Evolutionary conservation across 768 basidiomycete species (phyloP), one percentile per base, ranked within the genome.

Genomic region (Porphyrellus cyaneotinctus): DNA sequence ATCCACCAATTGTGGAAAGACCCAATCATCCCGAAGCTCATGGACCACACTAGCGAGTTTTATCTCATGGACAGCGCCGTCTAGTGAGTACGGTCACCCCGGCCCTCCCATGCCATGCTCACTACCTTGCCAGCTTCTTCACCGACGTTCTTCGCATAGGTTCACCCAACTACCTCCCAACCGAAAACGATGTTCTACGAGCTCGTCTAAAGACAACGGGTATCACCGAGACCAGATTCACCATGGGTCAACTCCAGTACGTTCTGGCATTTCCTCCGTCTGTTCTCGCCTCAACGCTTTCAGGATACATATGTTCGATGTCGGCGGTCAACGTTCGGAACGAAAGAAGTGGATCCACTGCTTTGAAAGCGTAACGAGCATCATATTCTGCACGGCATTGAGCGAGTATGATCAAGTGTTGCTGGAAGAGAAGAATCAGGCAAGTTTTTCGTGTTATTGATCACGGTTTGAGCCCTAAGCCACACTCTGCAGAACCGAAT

Each of bases 41-140:
- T 81, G 76, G 78, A 80, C 30, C 82, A 84, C 57, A 73, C 75
- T 20, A 82, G 75, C 65, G 85, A 93, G 49, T 95, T 95, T 62
- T 95, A 95, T 65, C 75, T 97, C 14, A 95, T 95, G 91, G 95
- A 97, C 65, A 89, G 83, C n/a, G 95, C 95, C 0, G 76, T 77
- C 39, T 95, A 95, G 90, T 91, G 60, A 65, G 88, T 79, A 12
- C 23, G 10, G 22, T 37, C 31, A 31, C 42, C 13, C 28, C 4
- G 7, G 47, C 18, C 15, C 28, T 2, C 37, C 45, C 11, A 7
- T 28, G 0, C 28, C 22, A 20, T 45, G 22, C 58, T 54, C 18
- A 57, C 14, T 10, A 2, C 9, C 15, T 10, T 12, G 37, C 11
- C 54, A 93, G 90, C 69, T 97, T 97, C 72, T 95, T 97, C 71